phyloP scores from a whole-genome alignment of 306 rosid species.

The Sechiopsis laciniata region DNA sequence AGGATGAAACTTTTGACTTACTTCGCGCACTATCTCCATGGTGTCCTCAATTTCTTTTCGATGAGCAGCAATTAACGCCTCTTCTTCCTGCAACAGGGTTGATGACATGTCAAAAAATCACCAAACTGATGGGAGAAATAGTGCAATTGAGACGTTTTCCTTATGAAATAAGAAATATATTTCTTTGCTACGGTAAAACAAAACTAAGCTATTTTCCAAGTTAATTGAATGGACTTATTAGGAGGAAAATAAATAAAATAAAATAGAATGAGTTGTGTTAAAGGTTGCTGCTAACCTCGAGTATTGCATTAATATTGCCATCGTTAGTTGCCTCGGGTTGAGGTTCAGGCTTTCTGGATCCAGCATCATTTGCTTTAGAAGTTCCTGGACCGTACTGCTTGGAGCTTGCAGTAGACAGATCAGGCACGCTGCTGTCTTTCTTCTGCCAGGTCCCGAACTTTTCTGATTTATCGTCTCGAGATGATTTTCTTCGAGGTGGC shows the following conservation, averaged over 20 bases:
- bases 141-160: not conserved
- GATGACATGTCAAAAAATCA: not conserved
- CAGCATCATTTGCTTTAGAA: slow-evolving; percentile 36
- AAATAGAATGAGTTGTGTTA: slow-evolving; percentile 6
- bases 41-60: slow-evolving; percentile 97
- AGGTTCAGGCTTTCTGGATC: slow-evolving; percentile 48
- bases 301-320: slow-evolving; percentile 69
- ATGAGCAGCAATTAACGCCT: slow-evolving; percentile 88
- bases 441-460: slow-evolving; percentile 52
- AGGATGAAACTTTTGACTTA: slow-evolving; percentile 34
- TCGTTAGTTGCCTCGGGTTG: slow-evolving; percentile 55
- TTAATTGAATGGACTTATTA: not conserved
- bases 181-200: not conserved
- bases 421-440: slow-evolving; percentile 49
- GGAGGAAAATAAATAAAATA: slow-evolving; percentile 3
- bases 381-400: slow-evolving; percentile 47
- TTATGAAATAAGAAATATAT: not conserved
- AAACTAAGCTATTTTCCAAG: not conserved
- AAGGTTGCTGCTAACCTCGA: slow-evolving; percentile 56
- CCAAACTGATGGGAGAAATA: not conserved
- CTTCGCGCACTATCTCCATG: slow-evolving; percentile 99
- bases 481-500: slow-evolving; percentile 71
- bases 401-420: slow-evolving; percentile 48
- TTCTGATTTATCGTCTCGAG: slow-evolving; percentile 72
- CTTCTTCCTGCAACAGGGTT: slow-evolving; percentile 71